Base-by-base conservation (phyloP, 140 eudicot genomes). In the Cichorium intybus region DNA sequence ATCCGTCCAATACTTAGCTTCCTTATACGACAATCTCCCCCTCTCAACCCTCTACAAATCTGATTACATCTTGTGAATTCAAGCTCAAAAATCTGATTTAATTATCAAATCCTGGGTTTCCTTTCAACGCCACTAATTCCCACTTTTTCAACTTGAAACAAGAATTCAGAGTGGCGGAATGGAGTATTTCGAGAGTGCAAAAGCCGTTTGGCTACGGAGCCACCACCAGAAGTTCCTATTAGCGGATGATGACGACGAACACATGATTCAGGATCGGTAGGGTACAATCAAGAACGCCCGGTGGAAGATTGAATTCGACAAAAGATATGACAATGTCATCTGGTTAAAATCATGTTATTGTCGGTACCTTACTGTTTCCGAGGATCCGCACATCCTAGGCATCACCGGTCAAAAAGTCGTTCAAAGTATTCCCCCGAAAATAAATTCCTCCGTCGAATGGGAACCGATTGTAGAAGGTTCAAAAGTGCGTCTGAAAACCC, bases 111-210 rank as follows among this genome's bases (percentile, higher is more conserved):
- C 65, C 27, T 22, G 22, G 34, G 2, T 20, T 1, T 45, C 21
- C 41, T 55, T 27, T 54, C 20, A 54, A 23, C 60, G n/a, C 47
- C 46, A 16, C 6, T 5, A 12, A 17, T 2, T 29, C 35, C 71
- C 61, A 66, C 33, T 33, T 21, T 24, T 16, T 66, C 27, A 50
- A 64, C 21, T 60, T 50, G 50, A 2, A 66, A 34, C 62, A 34
- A 33, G 1, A 66, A 68, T 18, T 22, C 62, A 51, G 63, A 34
- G 56, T 6, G 43, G 45, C 43, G 70, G 33, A 37, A 88, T 88
- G 95, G 95, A 88, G 23, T 80, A 60, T 64, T 88, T 88, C 87
- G 29, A 45, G 15, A 75, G 66, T 18, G 95, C 96, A 39, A 85
- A 82, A 68, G 24, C 78, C 50, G 81, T 88, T 16, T 75, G 87